These are phyloP conservation scores for Pinus taeda DNA, from an alignment of 75 land plant genomes.

Conservation along the genomic window DNA sequence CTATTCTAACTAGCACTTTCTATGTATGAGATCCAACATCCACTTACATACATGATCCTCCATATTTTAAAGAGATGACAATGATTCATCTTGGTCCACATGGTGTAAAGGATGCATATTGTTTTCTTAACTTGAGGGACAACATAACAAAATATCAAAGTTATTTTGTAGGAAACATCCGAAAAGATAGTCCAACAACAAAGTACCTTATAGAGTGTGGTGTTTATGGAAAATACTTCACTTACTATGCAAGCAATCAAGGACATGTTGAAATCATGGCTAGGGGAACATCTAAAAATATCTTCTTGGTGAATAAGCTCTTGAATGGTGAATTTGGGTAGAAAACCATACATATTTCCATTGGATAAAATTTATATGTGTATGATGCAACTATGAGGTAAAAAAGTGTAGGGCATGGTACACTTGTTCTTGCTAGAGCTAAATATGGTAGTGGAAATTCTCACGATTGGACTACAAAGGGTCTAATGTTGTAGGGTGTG, in stretches of 20 bases:
- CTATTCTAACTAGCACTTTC: no score
- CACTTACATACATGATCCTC: no score
- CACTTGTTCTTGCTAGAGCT: slow-evolving; percentile 83
- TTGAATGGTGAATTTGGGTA: slow-evolving; percentile 78
- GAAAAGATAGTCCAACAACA: slow-evolving; percentile 16
- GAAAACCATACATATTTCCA: slow-evolving; percentile 83
- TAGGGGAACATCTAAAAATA: slow-evolving; percentile 93
- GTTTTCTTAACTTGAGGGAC: slow-evolving; percentile 33
- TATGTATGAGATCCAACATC: no score
- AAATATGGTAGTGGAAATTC: slow-evolving; percentile 97
- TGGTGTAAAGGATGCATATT: no score
- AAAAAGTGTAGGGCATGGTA: slow-evolving; percentile 65
- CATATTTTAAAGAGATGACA: no score
- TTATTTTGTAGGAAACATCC: slow-evolving; percentile 91
- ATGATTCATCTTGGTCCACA: no score
- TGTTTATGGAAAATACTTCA: slow-evolving; percentile 79
- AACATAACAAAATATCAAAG: slow-evolving; percentile 91
- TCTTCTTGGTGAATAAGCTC: slow-evolving; percentile 40
- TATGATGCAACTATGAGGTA: slow-evolving; percentile 88
- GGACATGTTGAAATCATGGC: slow-evolving; percentile 98
- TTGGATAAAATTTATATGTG: slow-evolving; percentile 74
- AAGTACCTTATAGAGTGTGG: slow-evolving; percentile 85
- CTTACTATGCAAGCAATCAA: slow-evolving; percentile 86
- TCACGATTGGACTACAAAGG: slow-evolving; percentile 96
- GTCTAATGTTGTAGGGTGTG: slow-evolving; percentile 91